Base-by-base conservation (phyloP, 129 eudicot genomes). In the Helianthus annuus region DNA sequence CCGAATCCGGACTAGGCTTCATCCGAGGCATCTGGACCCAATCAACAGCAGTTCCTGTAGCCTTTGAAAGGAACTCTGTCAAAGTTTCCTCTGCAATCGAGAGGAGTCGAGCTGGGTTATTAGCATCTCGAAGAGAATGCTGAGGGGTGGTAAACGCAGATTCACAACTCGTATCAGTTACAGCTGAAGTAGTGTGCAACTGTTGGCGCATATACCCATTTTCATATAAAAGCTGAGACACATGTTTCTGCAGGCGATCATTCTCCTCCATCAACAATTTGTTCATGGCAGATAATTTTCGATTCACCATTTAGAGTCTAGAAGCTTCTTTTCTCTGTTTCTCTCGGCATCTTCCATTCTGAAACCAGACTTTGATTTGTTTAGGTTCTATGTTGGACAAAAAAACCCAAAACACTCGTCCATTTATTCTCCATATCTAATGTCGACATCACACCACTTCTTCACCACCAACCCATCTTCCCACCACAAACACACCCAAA, bases 1-100 rank as follows among this genome's bases (percentile, higher is more conserved):
- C 96, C 78, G 96, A 92, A 83, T 85, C 97, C 91, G 97, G 97
- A 92, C 97, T 96, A 92, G 97, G 97, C 97, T 92, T 92, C 98
- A 92, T 92, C 95, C 98, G 96, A 85, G 98, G 98, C 98, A 92
- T 92, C 87, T 87, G 96, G 86, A 92, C 96, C 98, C 98, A 92
- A 89, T 92, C 95, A 57, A 92, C 95, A 85, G 96, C 96, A 78
- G 96, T 92, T 83, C 98, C 98, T 68, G 98, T 92, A 85, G 98
- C 98, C 92, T 92, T 92, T 59, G 98, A 91, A 74, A 91, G 97
- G 97, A 91, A 91, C 97, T 91, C 97, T 63, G 96, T 86, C 90
- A 91, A 81, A 59, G 96, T 89, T 81, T 87, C 98, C 87, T 92
- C 98, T 17, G 98, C 98, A 44, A 92, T 89, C 52, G 92, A 84